A percentile compares a stretch with the other conserved stretches of the same genome.
These are phyloP conservation scores for Alternaria conjuncta DNA, from an alignment of 2,329 filamentous ascomycete species.

Conservation along the genomic window DNA sequence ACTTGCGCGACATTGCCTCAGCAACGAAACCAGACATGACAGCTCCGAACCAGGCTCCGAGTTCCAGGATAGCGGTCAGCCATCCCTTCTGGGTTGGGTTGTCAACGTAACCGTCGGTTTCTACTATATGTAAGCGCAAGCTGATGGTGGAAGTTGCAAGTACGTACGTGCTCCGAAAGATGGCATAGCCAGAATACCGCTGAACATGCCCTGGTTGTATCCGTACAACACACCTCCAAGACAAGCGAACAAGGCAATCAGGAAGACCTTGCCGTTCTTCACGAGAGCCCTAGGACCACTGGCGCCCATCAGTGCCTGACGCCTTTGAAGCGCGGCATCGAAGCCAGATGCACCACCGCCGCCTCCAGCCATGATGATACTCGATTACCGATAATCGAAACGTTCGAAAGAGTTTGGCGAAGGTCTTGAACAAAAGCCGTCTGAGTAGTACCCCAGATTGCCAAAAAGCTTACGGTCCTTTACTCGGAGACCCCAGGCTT, in stretches of 20 bases:
- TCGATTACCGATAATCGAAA: background rate
- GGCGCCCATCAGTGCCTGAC: conserved; percentile 31
- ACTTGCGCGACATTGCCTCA: conserved; percentile 72
- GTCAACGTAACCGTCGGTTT: conserved; percentile 52
- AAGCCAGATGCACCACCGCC: conserved; percentile 24
- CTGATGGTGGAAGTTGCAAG: background rate
- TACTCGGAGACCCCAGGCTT: conserved; percentile 4
- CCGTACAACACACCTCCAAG: conserved; percentile 66
- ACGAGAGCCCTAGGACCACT: conserved; percentile 58
- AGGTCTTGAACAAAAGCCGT: background rate
- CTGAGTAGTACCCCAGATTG: background rate
- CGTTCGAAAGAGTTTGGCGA: background rate
- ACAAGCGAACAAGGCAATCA: conserved; percentile 62
- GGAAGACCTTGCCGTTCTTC: conserved; percentile 61
- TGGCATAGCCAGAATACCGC: conserved; percentile 66
- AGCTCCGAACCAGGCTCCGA: conserved; percentile 79
- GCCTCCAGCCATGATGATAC: conserved; percentile 31
- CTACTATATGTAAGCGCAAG: conserved; percentile 21
- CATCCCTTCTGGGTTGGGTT: conserved; percentile 54
- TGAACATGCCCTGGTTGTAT: conserved; percentile 79
- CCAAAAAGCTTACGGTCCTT: conserved; percentile 7
- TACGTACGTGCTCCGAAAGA: conserved; percentile 52
- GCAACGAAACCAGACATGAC: conserved; percentile 74
- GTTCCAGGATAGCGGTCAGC: conserved; percentile 70
- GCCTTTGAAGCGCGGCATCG: conserved; percentile 31